Percentiles rank a stretch among this genome's conserved stretches.
Evolutionary conservation across 208 protist genomes (phyloP).

Genomic region (Phytomonas sp.): DNA sequence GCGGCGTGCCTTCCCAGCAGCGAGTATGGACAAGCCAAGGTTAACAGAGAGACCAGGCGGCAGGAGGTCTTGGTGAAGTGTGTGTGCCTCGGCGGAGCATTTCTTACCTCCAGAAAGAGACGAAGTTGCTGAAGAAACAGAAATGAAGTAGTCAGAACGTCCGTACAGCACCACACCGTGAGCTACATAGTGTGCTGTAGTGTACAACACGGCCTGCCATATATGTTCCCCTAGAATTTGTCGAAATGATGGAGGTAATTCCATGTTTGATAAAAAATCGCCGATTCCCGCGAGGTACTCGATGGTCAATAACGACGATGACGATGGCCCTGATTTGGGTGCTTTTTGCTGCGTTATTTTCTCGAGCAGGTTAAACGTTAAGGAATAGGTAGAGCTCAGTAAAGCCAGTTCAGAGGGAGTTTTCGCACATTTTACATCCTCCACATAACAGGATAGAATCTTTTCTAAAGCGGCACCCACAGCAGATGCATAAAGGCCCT

Average conservation of each 20-base stretch:
- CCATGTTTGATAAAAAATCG: constrained; percentile 35
- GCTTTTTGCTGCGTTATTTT: constrained; percentile 20
- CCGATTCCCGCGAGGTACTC: constrained; percentile 29
- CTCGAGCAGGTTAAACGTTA: constrained; percentile 35
- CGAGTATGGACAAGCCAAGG: constrained; percentile 50
- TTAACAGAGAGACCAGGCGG: constrained; percentile 52
- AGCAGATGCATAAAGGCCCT: constrained; percentile 49
- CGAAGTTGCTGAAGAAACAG: constrained; percentile 15
- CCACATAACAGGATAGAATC: constrained; percentile 45
- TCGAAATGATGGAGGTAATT: constrained; percentile 52
- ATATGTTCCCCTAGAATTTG: constrained; percentile 55
- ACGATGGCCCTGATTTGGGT: not conserved
- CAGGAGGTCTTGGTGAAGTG: constrained; percentile 50
- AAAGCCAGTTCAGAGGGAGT: constrained; percentile 32
- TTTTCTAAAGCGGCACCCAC: constrained; percentile 33
- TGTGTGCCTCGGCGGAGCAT: constrained; percentile 32
- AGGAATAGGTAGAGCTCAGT: constrained; percentile 33
- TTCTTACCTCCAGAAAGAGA: constrained; percentile 1
- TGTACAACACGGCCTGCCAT: constrained; percentile 67
- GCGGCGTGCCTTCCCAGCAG: constrained; percentile 61
- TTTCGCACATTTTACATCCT: constrained; percentile 25
- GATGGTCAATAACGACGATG: not conserved
- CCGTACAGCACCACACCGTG: constrained; percentile 83
- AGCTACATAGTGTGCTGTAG: constrained; percentile 75
- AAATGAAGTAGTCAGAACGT: constrained; percentile 65